phyloP scores from a whole-genome alignment of 106 monocot genomes.

The Posidonia australis region DNA sequence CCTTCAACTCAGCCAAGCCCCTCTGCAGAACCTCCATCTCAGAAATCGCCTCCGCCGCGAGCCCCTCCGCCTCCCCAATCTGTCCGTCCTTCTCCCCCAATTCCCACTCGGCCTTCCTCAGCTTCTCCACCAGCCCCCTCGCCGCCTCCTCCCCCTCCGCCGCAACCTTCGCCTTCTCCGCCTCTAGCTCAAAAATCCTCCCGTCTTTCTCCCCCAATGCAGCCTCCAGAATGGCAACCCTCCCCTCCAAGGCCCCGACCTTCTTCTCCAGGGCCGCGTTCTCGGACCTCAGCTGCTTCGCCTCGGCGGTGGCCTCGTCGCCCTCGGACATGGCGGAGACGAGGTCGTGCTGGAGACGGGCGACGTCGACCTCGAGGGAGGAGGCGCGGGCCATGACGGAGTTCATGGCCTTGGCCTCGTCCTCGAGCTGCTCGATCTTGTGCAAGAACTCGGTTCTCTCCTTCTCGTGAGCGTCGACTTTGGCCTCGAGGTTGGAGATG shows the following conservation, averaged over 20 bases:
- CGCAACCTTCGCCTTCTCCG: not conserved
- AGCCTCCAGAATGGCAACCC: not conserved
- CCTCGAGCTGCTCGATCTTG: not conserved
- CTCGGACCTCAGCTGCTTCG: not conserved
- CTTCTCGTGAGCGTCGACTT: not conserved
- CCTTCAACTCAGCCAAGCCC: not conserved
- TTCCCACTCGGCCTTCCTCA: not conserved
- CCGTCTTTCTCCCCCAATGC: not conserved
- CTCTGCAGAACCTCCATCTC: conserved; percentile 5
- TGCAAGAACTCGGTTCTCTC: not conserved
- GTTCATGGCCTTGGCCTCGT: conserved; percentile 1
- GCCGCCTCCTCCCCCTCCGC: not conserved
- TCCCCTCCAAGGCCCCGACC: not conserved
- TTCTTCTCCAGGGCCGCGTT: not conserved
- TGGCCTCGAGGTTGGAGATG: conserved; percentile 4
- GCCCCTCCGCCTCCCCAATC: not conserved
- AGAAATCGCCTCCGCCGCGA: not conserved
- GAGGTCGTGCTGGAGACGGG: conserved; percentile 20
- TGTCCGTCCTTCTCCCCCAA: conserved; percentile 8
- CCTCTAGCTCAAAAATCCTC: not conserved
- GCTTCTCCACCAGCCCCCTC: conserved; percentile 6
- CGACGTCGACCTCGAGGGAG: conserved; percentile 19
- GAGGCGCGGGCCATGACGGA: conserved; percentile 16
- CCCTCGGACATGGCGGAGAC: conserved; percentile 10
- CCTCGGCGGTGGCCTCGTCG: conserved; percentile 11